A percentile compares a stretch with the other conserved stretches of the same genome.
These are phyloP conservation scores for Hymenoscyphus fraxineus DNA, from an alignment of 2,329 filamentous ascomycete species.

Conservation along the genomic window DNA sequence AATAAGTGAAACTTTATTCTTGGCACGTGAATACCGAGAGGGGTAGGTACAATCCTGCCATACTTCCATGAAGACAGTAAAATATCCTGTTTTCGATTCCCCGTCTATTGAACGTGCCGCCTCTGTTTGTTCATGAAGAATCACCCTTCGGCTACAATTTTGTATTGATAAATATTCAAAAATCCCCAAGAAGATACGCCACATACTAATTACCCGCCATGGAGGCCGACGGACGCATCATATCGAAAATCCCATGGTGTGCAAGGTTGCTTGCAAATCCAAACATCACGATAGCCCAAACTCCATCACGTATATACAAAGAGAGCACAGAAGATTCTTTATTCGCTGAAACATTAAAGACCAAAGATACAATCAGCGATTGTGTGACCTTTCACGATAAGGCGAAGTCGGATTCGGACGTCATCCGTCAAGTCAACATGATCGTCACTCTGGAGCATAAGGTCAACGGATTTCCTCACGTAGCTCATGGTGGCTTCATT, in stretches of 20 bases:
- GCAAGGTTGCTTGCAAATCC: background rate
- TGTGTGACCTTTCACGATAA: background rate
- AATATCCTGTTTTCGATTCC: too few species aligned
- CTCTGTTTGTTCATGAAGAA: too few species aligned
- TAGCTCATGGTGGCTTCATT: background rate
- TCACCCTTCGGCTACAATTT: too few species aligned
- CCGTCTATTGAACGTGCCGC: too few species aligned
- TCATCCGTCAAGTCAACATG: conserved; percentile 1
- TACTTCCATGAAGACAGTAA: too few species aligned
- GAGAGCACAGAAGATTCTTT: background rate
- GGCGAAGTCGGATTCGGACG: background rate
- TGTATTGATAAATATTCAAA: background rate
- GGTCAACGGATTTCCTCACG: background rate
- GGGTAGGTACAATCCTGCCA: too few species aligned
- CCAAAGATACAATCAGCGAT: background rate
- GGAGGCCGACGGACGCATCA: background rate
- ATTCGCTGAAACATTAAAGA: background rate
- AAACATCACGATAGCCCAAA: background rate
- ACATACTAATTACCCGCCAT: background rate
- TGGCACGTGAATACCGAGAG: too few species aligned
- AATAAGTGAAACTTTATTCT: too few species aligned
- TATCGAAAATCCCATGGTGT: background rate
- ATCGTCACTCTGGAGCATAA: background rate
- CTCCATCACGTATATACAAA: background rate
- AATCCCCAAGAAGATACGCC: background rate